These are phyloP conservation scores for Phytophthora meadii DNA, from an alignment of 352 stramenopile species.

Conservation along the genomic window DNA sequence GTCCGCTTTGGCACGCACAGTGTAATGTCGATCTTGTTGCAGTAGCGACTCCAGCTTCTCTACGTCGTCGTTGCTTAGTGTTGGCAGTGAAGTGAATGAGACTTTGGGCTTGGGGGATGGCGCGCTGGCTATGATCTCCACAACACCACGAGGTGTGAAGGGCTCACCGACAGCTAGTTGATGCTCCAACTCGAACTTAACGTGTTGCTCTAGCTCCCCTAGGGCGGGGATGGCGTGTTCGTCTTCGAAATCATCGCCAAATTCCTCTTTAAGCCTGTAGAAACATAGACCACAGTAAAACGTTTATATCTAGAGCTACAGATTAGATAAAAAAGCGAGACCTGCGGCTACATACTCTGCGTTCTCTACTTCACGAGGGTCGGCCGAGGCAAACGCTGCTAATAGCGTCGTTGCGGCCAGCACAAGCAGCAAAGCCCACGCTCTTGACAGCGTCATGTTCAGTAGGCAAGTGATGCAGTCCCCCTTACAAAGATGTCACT, in stretches of 20 bases:
- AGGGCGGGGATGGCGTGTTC: slow-evolving; percentile 31
- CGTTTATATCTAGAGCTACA: slow-evolving; percentile 16
- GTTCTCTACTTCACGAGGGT: slow-evolving; percentile 69
- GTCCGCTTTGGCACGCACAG: slow-evolving; percentile 70
- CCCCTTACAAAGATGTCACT: slow-evolving; percentile 6
- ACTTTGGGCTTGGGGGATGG: slow-evolving; percentile 68
- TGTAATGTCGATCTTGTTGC: slow-evolving; percentile 65
- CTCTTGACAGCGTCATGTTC: slow-evolving; percentile 21
- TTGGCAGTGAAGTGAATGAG: slow-evolving; percentile 57
- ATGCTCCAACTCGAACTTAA: slow-evolving; percentile 78
- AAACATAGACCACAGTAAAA: background rate
- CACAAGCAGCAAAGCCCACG: slow-evolving; percentile 32
- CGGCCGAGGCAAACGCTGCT: slow-evolving; percentile 32
- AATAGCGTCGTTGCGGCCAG: slow-evolving; percentile 46
- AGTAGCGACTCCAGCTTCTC: slow-evolving; percentile 56
- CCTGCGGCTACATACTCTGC: slow-evolving; percentile 51
- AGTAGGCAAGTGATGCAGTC: background rate
- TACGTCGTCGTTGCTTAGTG: slow-evolving; percentile 54
- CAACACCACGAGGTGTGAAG: slow-evolving; percentile 62
- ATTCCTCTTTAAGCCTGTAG: slow-evolving; percentile 69
- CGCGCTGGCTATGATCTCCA: slow-evolving; percentile 67
- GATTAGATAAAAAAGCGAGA: background rate
- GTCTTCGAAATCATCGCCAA: slow-evolving; percentile 72
- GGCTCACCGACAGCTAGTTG: slow-evolving; percentile 35
- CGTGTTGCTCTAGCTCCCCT: slow-evolving; percentile 46